A percentile compares a stretch with the other conserved stretches of the same genome.
Conservation (phyloP, 2,329 filamentous ascomycete genomes). For the Nannizzia gypsea region DNA sequence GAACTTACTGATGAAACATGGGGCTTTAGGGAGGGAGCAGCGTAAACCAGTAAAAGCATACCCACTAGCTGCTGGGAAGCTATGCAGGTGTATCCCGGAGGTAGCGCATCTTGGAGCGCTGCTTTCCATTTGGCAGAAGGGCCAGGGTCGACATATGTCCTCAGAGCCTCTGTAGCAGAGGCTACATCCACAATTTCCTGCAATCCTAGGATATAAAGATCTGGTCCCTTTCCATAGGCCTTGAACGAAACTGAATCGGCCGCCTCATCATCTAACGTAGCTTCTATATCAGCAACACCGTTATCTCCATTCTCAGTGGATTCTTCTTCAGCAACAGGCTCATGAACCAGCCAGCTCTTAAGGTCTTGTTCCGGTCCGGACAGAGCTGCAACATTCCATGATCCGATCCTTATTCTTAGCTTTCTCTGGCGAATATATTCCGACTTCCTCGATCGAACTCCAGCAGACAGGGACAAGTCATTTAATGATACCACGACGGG, state of each 20-base stretch:
- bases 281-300: background rate
- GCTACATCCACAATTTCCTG: slow-evolving; percentile 88
- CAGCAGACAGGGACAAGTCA: slow-evolving; percentile 40
- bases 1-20: slow-evolving; percentile 74
- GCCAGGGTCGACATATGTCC: slow-evolving; percentile 60
- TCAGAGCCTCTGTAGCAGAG: slow-evolving; percentile 61
- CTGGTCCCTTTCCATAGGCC: slow-evolving; percentile 57
- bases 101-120: slow-evolving; percentile 61
- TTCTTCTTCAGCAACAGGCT: slow-evolving; percentile 29
- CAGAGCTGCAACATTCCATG: slow-evolving; percentile 86
- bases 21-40: slow-evolving; percentile 60
- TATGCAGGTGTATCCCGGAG: slow-evolving; percentile 62
- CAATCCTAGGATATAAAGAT: slow-evolving; percentile 77
- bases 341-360: slow-evolving; percentile 66
- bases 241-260: slow-evolving; percentile 22
- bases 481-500: slow-evolving; percentile 14
- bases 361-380: slow-evolving; percentile 80
- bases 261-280: background rate
- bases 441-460: slow-evolving; percentile 56
- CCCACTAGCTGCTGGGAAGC: slow-evolving; percentile 78
- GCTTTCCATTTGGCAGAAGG: slow-evolving; percentile 69
- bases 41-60: slow-evolving; percentile 72
- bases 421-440: slow-evolving; percentile 68
- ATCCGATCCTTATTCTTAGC: slow-evolving; percentile 77
- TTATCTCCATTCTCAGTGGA: slow-evolving; percentile 26